Evolutionary conservation across 164 flowering plant species (phyloP).

Genomic region (Hamamelis virginiana): DNA sequence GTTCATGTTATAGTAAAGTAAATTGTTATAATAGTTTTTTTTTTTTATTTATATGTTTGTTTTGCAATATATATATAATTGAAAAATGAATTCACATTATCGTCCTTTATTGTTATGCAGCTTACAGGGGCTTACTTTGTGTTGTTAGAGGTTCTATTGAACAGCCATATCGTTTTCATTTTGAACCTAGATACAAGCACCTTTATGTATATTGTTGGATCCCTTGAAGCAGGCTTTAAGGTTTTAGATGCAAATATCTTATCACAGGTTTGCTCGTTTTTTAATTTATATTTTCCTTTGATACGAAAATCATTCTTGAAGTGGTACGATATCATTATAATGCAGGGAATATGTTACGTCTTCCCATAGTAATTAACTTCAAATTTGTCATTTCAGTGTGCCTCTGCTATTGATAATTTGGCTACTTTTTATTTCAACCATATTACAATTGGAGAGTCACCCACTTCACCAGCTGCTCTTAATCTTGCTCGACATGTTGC

Average conservation of each 20-base stretch:
- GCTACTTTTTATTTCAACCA: constrained; percentile 63
- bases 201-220: constrained; percentile 59
- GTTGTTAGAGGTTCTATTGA: constrained; percentile 64
- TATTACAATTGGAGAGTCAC: constrained; percentile 58
- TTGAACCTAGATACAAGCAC: constrained; percentile 57
- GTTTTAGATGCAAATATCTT: constrained; percentile 53
- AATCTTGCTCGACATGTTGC: constrained; percentile 57
- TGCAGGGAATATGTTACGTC: background rate
- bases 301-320: background rate
- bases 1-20: no score
- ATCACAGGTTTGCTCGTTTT: constrained; percentile 44
- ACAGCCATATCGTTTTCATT: constrained; percentile 45
- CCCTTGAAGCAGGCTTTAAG: constrained; percentile 69
- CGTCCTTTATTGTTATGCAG: constrained; percentile 30
- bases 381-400: constrained; percentile 42
- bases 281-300: background rate
- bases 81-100: background rate
- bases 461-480: constrained; percentile 49
- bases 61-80: no score
- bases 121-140: constrained; percentile 62
- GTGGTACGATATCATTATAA: background rate
- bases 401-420: constrained; percentile 60
- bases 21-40: no score
- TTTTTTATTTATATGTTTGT: no score
- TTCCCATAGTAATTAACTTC: background rate